phyloP scores from a whole-genome alignment of 2,329 filamentous ascomycete genomes.

The Colletotrichum theobromicola region DNA sequence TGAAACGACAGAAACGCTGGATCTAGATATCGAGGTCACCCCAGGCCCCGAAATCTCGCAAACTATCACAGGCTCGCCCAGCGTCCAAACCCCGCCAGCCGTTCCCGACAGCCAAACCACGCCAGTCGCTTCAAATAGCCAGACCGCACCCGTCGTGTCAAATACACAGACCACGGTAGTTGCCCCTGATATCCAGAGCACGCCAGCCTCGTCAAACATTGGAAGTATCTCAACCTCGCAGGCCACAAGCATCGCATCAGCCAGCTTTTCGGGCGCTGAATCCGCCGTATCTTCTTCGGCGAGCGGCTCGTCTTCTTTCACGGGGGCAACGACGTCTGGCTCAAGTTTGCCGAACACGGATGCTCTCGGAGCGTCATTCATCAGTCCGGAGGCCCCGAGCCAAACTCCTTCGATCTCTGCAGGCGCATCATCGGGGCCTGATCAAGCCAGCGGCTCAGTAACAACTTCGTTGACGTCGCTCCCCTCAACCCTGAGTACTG shows the following conservation, averaged over 20 bases:
- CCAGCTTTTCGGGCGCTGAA: too few species aligned
- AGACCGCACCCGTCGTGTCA: neutral
- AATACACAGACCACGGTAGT: neutral
- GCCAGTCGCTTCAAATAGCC: neutral
- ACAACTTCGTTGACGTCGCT: neutral
- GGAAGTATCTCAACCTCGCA: neutral
- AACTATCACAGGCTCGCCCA: neutral
- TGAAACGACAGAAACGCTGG: neutral
- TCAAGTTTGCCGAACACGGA: neutral
- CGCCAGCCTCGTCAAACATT: neutral
- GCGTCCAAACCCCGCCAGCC: neutral
- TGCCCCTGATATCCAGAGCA: neutral
- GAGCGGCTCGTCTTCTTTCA: too few species aligned
- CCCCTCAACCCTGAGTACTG: neutral
- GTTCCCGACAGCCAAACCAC: neutral
- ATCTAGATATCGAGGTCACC: neutral
- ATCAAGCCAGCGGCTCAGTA: neutral
- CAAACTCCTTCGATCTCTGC: neutral
- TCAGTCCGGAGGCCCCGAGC: neutral
- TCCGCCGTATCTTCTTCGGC: too few species aligned
- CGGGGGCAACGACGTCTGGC: neutral
- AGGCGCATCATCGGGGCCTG: neutral
- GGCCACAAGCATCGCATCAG: neutral
- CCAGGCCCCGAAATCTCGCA: neutral
- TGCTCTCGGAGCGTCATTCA: neutral